phyloP scores from a whole-genome alignment of 176 grass and related monocot genomes.

The Musa acuminata region DNA sequence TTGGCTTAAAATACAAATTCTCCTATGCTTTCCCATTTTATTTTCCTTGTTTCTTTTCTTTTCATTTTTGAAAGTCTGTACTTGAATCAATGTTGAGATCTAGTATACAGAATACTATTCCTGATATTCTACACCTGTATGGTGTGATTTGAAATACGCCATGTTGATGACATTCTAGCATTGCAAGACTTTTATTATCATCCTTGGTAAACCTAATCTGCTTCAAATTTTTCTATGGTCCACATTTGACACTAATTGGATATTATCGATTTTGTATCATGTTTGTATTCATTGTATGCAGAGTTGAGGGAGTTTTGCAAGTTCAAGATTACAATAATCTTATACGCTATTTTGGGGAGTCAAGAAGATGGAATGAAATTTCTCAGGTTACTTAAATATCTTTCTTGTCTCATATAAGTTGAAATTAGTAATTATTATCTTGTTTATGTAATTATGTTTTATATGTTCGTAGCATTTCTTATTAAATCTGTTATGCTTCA shows the following conservation, averaged over 20 bases:
- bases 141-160: neutral
- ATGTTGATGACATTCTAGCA: neutral
- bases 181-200: neutral
- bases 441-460: neutral
- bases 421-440: neutral
- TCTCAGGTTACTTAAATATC: conserved; percentile 39
- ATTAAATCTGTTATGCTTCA: neutral
- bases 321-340: conserved; percentile 73
- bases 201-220: neutral
- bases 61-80: neutral
- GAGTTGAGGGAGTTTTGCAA: conserved; percentile 57
- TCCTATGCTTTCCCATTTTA: neutral
- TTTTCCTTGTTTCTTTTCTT: neutral
- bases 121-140: neutral
- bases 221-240: neutral
- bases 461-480: neutral
- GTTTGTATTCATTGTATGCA: conserved; percentile 16
- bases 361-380: conserved; percentile 46
- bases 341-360: conserved; percentile 60
- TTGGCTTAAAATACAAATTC: neutral
- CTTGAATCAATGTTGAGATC: neutral
- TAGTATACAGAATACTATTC: neutral
- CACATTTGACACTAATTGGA: neutral
- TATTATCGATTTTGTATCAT: neutral
- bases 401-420: neutral